phyloP scores from a whole-genome alignment of 2,329 filamentous ascomycete species.

The Exophiala spinifera region DNA sequence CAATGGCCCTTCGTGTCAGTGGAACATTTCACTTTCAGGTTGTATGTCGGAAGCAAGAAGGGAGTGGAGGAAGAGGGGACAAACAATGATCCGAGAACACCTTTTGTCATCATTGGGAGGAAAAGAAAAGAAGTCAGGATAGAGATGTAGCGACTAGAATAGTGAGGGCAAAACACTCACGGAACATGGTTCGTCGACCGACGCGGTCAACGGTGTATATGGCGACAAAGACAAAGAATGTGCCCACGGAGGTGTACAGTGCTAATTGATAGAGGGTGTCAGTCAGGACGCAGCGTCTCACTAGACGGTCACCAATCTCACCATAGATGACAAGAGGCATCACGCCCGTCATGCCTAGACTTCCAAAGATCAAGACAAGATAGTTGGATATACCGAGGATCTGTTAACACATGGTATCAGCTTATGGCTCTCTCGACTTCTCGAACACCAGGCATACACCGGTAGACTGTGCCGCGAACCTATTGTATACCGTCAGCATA shows the following conservation, averaged over 20 bases:
- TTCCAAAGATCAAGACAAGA: constrained; percentile 38
- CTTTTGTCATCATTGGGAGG: too few relatives aligned
- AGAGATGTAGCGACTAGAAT: too few relatives aligned
- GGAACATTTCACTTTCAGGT: too few relatives aligned
- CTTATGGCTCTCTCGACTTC: too few relatives aligned
- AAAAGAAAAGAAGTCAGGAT: too few relatives aligned
- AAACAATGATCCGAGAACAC: too few relatives aligned
- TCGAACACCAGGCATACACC: constrained; percentile 16
- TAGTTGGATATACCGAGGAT: constrained; percentile 38
- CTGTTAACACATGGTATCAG: not conserved
- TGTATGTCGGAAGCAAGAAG: not conserved
- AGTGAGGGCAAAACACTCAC: too few relatives aligned
- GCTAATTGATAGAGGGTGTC: not conserved
- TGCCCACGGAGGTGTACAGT: constrained; percentile 54
- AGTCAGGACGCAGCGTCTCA: not conserved
- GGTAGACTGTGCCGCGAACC: constrained; percentile 31
- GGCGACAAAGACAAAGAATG: constrained; percentile 60
- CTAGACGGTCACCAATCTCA: not conserved
- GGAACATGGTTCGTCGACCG: constrained; percentile 51
- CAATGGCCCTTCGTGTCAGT: too few relatives aligned
- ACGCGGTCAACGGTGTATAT: constrained; percentile 69
- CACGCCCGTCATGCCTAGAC: constrained; percentile 37
- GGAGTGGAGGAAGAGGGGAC: too few relatives aligned
- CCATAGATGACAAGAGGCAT: constrained; percentile 44
- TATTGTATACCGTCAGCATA: not conserved